Conservation (phyloP, 2,329 filamentous ascomycete species). For the Fusarium albosuccineum region DNA sequence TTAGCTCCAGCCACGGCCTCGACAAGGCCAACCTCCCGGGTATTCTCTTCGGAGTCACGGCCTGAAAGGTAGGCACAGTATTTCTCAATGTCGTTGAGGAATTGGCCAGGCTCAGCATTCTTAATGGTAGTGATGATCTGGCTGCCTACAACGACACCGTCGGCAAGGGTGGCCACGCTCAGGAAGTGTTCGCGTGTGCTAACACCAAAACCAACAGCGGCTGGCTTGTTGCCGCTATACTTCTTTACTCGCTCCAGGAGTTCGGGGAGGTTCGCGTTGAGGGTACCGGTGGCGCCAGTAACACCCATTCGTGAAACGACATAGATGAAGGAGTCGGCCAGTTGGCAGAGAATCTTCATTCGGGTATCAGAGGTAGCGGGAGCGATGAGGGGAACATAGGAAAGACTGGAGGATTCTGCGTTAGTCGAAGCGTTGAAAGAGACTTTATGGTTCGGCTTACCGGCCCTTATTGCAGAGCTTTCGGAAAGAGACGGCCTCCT, state of each 20-base stretch:
- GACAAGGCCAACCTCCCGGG: conserved; percentile 76
- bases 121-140: conserved; percentile 88
- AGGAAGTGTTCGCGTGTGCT: conserved; percentile 95
- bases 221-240: conserved; percentile 90
- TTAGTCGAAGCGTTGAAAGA: conserved; percentile 1
- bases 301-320: conserved; percentile 98
- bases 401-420: conserved; percentile 69
- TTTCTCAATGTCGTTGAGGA: conserved; percentile 80
- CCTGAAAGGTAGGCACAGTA: conserved; percentile 81
- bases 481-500: conserved; percentile 94
- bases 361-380: conserved; percentile 91
- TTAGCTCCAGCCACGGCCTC: conserved; percentile 73
- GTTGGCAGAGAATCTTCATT: conserved; percentile 95
- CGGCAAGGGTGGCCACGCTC: conserved; percentile 84
- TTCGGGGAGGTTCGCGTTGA: conserved; percentile 85
- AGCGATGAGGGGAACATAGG: conserved; percentile 96
- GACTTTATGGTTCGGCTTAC: conserved; percentile 57
- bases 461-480: conserved; percentile 83
- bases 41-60: conserved; percentile 58
- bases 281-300: conserved; percentile 86
- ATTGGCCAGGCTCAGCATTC: conserved; percentile 49
- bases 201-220: conserved; percentile 95
- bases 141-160: conserved; percentile 96
- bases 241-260: conserved; percentile 88
- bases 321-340: conserved; percentile 99